Evolutionary conservation across 2,329 filamentous ascomycete species (phyloP), one percentile per base, ranked within the genome.

Genomic region (Aspergillus novoparasiticus): DNA sequence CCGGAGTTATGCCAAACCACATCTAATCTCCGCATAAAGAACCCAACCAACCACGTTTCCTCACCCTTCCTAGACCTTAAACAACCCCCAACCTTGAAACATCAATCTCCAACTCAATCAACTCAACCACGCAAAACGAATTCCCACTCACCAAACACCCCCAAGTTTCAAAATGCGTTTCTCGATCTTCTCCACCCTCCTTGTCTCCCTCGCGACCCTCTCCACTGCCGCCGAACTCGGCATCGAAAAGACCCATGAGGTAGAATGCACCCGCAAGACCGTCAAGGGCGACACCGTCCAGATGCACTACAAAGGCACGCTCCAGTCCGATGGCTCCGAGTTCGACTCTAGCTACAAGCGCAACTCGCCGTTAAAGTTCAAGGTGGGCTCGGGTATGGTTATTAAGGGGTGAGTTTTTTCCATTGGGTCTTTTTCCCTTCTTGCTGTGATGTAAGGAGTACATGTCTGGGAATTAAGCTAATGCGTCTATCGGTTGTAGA

Each of bases 331-430:
- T 68, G 94, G 93, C 72, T 83, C 86, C 65, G 84, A 95, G 77
- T 98, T 98, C 75, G 94, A 97, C 80, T 87, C 92, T 66, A 86
- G 83, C 79, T 96, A 96, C 80, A 89, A 94, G 69, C 88, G 94
- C 50, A 87, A 88, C 41, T 76, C 80, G 63, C 94, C 95, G 6
- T 87, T 99, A 74, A 82, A 77, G 65, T 98, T 99, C 81, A 88
- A 83, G 66, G 82, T 99, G 36, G 95, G 95, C 41, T 81, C 81
- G 28, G 92, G 93, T 51, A 86, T 90, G 77, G 95, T 98, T 57
- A 99, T 99, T 77, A 89, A 91, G 82, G 94, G 94, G 89, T 92
- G 76, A 72, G 87, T 84, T 64, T 45, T 54, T 50, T 65, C 60
- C 60, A 28, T 64, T 51, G 41, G 63, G 58, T 12, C 28, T 53